Base-by-base conservation (phyloP, 108 stramenopile species). In the Cylindrotheca closterium region DNA sequence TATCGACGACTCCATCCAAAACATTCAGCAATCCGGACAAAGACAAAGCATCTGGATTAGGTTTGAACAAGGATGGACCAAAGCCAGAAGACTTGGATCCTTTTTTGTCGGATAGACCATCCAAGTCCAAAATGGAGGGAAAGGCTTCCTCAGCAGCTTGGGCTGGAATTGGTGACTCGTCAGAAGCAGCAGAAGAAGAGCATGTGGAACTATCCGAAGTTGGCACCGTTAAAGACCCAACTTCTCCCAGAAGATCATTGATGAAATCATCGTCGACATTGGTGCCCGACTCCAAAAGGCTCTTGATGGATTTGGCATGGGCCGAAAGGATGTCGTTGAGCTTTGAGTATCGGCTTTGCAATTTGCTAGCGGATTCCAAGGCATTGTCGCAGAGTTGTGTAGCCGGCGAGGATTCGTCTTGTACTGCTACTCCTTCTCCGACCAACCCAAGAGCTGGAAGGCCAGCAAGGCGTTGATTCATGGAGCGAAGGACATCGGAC, bases 1-100 rank as follows among this genome's bases (percentile, higher is more conserved):
- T 73, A 53, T 93, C 92, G 2, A 93, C 87, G 1, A 91, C 84
- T 1, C 92, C 92, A 79, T 90, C 92, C 37, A 93, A 61, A 3
- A 86, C 89, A 55, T 93, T 89, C 56, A 93, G 70, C 24, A 93
- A 66, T 2, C 89, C 89, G 27, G 78, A 65, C 2, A 89, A 57
- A 25, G 73, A 69, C 12, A 89, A 56, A 37, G 72, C 55, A 56
- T 89, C 88, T 25, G 67, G 52, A 19, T 74, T 69, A 21, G 55
- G 58, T 46, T 51, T 65, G 49, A 53, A 68, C 4, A 50, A 31
- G 1, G 74, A 63, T 1, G 60, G 32, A 26, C 67, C 67, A 42
- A 42, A 15, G 10, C 10, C 7, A 7, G 37, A 42, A 42, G 37
- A 10, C 37, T 42, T 42, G 7, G 7, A 10, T 10, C 15, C 37